phyloP scores from a whole-genome alignment of 2,329 filamentous ascomycete species.

The Botrytis medusae region DNA sequence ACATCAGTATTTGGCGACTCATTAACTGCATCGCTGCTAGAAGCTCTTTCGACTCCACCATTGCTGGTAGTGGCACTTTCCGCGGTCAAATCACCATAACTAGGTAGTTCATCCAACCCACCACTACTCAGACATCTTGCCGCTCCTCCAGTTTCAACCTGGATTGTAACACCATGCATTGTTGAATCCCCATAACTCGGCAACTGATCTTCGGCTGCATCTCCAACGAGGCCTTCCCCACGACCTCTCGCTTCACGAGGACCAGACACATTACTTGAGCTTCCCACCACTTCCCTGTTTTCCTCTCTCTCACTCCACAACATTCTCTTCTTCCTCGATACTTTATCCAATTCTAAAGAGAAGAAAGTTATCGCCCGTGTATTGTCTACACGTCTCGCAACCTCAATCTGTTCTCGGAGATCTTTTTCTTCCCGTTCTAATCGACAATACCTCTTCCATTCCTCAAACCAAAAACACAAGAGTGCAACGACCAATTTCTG shows the following conservation, averaged over 20 bases:
- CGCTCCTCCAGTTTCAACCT: conserved; percentile 1
- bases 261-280: neutral
- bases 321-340: conserved; percentile 19
- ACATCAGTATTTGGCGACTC: neutral
- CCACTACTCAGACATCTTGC: neutral
- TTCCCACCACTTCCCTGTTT: conserved; percentile 14
- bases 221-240: neutral
- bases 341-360: conserved; percentile 7
- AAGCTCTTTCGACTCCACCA: neutral
- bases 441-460: conserved; percentile 32
- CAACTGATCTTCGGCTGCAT: neutral
- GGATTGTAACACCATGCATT: neutral
- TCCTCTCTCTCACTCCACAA: conserved; percentile 24
- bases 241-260: neutral
- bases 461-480: conserved; percentile 39
- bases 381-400: conserved; percentile 7
- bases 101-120: conserved; percentile 1
- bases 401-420: conserved; percentile 24
- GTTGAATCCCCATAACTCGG: conserved; percentile 10
- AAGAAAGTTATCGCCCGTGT: neutral
- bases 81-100: neutral
- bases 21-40: neutral
- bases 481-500: conserved; percentile 36
- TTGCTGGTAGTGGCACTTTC: neutral
- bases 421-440: conserved; percentile 29